Base-by-base conservation (phyloP, 2,329 filamentous ascomycete genomes). In the Graphiopsis chlorocephala region DNA sequence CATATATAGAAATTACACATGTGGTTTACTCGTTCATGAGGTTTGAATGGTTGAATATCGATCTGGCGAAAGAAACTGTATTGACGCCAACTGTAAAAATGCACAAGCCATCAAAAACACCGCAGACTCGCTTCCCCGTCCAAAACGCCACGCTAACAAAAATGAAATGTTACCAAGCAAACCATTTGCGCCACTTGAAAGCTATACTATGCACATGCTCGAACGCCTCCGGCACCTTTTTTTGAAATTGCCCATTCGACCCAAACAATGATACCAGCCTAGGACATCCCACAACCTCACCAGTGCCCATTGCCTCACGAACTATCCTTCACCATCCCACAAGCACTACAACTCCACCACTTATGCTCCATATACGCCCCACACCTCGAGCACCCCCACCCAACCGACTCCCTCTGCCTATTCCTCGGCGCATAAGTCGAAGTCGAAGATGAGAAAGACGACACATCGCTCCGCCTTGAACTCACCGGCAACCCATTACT, bases 321-420 rank as follows among this genome's bases (percentile, higher is more conserved):
- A 14, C 48, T 62, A 33, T 75, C 70, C 72, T 88, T 88, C 84
- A 88, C 85, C 10, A 75, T 78, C 58, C 86, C 86, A 73, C 86
- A 89, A 12, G 78, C 78, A 15, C 83, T 82, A 69, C 86, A 89
- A 4, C 85, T 88, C 86, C 86, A 88, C 85, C 86, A 89, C 69
- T 85, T 77, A 23, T 80, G 81, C 73, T 88, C 86, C 85, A 88
- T 88, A 66, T 86, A 88, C 0, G 82, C 81, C 6, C 85, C 84
- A 66, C 87, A 89, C 6, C 77, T 75, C 60, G 78, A 70, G 72
- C 87, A 89, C 62, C 82, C 78, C 87, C 87, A 89, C 1, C 85
- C 86, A 23, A 87, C 70, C 2, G 83, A 81, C 53, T 81, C 76
- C 45, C 78, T 78, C 23, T 77, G 77, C n/a, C 78, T 76, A 1